Evolutionary conservation across 345 rosid species (phyloP), one percentile per base, ranked within the genome.

Genomic region (Pugionium dolabratum): DNA sequence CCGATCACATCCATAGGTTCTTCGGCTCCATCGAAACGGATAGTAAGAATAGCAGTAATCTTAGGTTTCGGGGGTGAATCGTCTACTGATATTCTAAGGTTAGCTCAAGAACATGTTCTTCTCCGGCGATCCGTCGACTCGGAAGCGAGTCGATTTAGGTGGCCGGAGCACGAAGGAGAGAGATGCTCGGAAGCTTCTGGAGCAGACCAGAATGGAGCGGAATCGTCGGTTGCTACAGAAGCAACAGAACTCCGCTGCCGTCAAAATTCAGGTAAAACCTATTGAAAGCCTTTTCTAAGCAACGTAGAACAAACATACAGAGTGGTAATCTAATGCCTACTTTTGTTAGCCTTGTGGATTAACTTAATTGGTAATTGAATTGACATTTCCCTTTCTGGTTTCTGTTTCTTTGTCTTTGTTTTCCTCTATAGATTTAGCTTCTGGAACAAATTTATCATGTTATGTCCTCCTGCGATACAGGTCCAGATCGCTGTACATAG

Each of bases 111-210:
- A n/a, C 39, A 94, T 95, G 99, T 95, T 89, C 69, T 94, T 94
- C 85, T 48, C 84, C 59, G 99, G 99, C 62, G 99, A 95, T 84
- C 81, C 97, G 1, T 81, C 95, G 33, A 82, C 91, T 54, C 85
- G 97, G 72, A 95, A 88, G 80, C 87, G 99, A 67, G 99, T 95
- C 34, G 99, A 88, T 76, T 82, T 95, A 72, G 99, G 99, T 46
- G 99, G 99, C 51, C 86, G 97, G 80, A 95, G 99, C 61, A 80
- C 95, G 4, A 95, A 95, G 78, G 97, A 95, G 79, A 83, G 96
- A 70, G 99, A 95, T 54, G 85, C 93, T 49, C 84, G 88, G 80
- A 95, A 95, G 81, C 99, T 95, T 78, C 75, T 95, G 9, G 97
- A 95, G 72, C 95, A 90, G 76, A 87, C 99, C 31, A 81, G 97